Evolutionary conservation across 1,139 yeast species (phyloP), one percentile per base, ranked within the genome.

Genomic region (Arxiozyma slooffiae): DNA sequence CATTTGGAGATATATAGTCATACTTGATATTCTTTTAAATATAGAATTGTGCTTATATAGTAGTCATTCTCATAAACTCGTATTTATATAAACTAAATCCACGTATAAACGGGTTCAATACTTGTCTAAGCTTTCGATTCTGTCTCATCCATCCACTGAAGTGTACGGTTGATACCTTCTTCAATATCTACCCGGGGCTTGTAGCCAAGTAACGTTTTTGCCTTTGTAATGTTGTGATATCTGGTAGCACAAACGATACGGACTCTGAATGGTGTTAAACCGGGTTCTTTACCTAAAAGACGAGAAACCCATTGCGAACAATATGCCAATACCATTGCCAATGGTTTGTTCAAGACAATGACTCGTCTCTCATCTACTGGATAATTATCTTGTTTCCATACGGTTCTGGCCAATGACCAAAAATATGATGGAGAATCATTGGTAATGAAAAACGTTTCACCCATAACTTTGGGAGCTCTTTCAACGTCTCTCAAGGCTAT

Each of bases 381-480:
- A 63, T 83, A 84, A 1, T 97, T 97, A 68, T 89, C 96, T 26
- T 92, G 92, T 63, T 90, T 90, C 97, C 97, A 92, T 22, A 92
- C 95, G 2, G 96, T 85, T 63, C 97, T 80, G 4, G 97, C 97
- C 60, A 94, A 75, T 4, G 97, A 88, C 97, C 98, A 94, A 69
- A 94, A 94, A 69, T 90, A 94, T 21, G 95, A 80, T 23, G 98
- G 98, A 6, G 90, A 78, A 68, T 90, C 98, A 65, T 94, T 94
- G 17, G 98, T 92, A 55, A 94, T 74, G 62, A 92, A 87, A 68
- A 89, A 92, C 0, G 86, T 79, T 66, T 92, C 86, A 45, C 98
- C 98, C 8, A 87, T 83, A 30, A 92, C 80, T 39, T 64, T 53
- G 1, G 61, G 55, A 21, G 75, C 71, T 7, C 67, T 55, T 17